These are phyloP conservation scores for Neostapfia colusana DNA, from an alignment of 176 grass and related monocot genomes.

Conservation along the genomic window DNA sequence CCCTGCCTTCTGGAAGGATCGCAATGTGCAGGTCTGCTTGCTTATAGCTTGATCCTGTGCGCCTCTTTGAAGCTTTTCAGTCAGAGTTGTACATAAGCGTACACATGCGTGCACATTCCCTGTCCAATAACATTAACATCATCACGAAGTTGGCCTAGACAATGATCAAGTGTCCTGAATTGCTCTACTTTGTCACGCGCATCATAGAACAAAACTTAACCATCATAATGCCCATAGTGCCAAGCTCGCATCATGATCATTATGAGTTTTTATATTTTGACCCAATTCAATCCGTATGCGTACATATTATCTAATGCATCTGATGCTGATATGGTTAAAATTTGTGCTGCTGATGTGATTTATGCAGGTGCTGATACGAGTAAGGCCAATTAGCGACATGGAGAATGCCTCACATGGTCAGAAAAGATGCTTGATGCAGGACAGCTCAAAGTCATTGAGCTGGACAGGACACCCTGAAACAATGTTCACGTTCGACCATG, in stretches of 20 bases:
- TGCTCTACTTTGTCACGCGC: background rate
- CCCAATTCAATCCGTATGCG: background rate
- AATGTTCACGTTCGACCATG: constrained; percentile 85
- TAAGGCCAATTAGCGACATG: constrained; percentile 60
- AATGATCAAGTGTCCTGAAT: background rate
- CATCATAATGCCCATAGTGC: background rate
- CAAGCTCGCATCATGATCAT: background rate
- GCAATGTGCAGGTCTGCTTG: constrained; percentile 80
- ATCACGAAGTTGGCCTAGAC: background rate
- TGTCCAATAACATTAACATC: background rate
- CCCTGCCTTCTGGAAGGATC: constrained; percentile 83
- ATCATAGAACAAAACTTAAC: background rate
- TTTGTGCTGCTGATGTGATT: background rate
- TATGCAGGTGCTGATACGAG: constrained; percentile 65
- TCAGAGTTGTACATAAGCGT: background rate
- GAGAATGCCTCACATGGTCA: constrained; percentile 58
- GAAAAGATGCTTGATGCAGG: constrained; percentile 72
- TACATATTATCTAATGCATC: background rate
- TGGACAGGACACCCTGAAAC: constrained; percentile 79
- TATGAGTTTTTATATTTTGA: background rate
- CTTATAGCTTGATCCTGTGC: background rate
- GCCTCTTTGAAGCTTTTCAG: background rate
- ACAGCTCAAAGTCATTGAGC: constrained; percentile 74
- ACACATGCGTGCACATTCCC: background rate
- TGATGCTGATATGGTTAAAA: background rate